Percentiles rank a stretch among this genome's conserved stretches.
Conservation (phyloP, 2,329 filamentous ascomycete genomes). For the Aspergillus tanneri region DNA sequence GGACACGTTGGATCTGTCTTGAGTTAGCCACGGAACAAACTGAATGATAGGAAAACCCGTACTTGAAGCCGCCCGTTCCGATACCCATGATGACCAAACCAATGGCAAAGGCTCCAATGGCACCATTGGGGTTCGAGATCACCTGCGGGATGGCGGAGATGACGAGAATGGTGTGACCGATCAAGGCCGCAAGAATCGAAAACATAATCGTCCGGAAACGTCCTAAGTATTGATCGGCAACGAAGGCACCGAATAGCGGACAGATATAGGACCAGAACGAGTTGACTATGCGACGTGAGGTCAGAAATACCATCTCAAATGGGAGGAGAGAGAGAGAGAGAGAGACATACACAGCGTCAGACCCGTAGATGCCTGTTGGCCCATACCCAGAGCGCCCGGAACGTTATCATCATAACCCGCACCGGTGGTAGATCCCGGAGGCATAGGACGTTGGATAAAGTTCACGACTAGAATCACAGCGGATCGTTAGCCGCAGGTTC, state of each 20-base stretch:
- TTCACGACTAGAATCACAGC: slow-evolving; percentile 52
- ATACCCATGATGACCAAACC: slow-evolving; percentile 69
- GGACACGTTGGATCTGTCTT: slow-evolving; percentile 62
- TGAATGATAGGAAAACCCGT: neutral
- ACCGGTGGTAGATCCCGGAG: slow-evolving; percentile 55
- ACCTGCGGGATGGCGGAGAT: slow-evolving; percentile 63
- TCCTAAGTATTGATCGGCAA: slow-evolving; percentile 68
- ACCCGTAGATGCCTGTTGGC: slow-evolving; percentile 56
- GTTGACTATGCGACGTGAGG: slow-evolving; percentile 46
- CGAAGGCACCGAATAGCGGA: slow-evolving; percentile 57
- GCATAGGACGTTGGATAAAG: slow-evolving; percentile 60
- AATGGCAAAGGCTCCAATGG: slow-evolving; percentile 64
- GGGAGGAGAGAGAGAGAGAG: neutral
- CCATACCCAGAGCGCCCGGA: slow-evolving; percentile 58
- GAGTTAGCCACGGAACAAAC: neutral
- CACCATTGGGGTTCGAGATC: slow-evolving; percentile 57
- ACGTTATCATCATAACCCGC: slow-evolving; percentile 25
- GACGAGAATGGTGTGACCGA: slow-evolving; percentile 67
- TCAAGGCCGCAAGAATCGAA: slow-evolving; percentile 62
- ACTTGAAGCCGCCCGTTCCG: slow-evolving; percentile 77
- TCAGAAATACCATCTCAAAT: slow-evolving; percentile 1
- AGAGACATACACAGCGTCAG: slow-evolving; percentile 45
- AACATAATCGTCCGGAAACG: slow-evolving; percentile 69
- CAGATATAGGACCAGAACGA: slow-evolving; percentile 63
- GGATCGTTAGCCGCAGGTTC: neutral